Evolutionary conservation across 495 filamentous ascomycete genomes (phyloP).

Genomic region (Aspergillus kassunensis): DNA sequence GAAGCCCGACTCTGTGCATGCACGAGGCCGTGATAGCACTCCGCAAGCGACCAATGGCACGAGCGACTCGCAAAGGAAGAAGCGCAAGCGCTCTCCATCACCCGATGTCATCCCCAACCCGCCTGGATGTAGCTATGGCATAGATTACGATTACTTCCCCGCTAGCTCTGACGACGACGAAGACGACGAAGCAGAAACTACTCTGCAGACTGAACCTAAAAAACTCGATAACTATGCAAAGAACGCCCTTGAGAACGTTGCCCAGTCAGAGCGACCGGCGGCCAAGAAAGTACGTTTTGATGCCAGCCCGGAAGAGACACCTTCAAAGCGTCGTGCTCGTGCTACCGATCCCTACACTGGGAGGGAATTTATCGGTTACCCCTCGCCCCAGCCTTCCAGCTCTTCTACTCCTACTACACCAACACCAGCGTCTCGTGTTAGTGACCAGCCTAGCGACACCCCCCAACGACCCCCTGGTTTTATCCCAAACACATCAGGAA

Average conservation of each 20-base stretch:
- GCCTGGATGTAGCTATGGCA: conserved; percentile 38
- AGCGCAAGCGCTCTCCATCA: conserved; percentile 40
- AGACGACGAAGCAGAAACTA: conserved; percentile 6
- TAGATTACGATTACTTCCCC: conserved; percentile 42
- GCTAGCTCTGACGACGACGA: conserved; percentile 33
- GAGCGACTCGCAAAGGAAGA: conserved; percentile 20
- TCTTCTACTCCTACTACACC: conserved; percentile 13
- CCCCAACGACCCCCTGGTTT: conserved; percentile 20
- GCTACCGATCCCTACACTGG: conserved; percentile 25
- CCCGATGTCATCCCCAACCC: conserved; percentile 47
- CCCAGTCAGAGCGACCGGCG: conserved; percentile 19
- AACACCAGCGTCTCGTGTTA: conserved; percentile 6
- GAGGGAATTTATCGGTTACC: conserved; percentile 22
- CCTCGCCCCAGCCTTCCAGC: conserved; percentile 5
- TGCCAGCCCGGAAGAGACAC: conserved; percentile 28
- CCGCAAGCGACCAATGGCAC: neutral
- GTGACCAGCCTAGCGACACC: conserved; percentile 8
- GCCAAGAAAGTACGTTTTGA: conserved; percentile 30
- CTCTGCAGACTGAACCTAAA: conserved; percentile 7
- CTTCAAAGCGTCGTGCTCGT: conserved; percentile 23
- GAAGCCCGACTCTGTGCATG: neutral
- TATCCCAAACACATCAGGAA: conserved; percentile 25
- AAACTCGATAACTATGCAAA: conserved; percentile 10
- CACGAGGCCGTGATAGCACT: conserved; percentile 4
- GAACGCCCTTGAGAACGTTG: conserved; percentile 11